Conservation (phyloP, 2,329 filamentous ascomycete species). For the Colletotrichum trifolii region DNA sequence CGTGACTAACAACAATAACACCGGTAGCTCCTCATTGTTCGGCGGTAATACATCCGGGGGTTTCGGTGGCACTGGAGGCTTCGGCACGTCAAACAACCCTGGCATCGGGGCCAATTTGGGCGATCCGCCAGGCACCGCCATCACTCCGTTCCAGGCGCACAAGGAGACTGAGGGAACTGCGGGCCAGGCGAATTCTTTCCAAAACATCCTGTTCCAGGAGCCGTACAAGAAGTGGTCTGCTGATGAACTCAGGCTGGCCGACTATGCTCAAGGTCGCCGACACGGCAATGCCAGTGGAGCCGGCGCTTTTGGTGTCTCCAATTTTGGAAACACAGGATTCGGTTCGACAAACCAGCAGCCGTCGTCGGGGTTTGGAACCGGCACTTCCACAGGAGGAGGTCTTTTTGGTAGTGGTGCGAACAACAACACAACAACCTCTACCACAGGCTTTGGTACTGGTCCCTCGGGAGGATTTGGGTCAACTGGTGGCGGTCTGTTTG, state of each 20-base stretch:
- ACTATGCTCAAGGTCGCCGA: constrained; percentile 88
- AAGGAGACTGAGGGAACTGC: constrained; percentile 73
- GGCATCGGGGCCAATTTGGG: constrained; percentile 63
- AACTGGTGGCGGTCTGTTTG: constrained; percentile 54
- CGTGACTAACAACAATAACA: constrained; percentile 52
- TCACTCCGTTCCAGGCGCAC: constrained; percentile 74
- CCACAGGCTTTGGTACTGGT: constrained; percentile 38
- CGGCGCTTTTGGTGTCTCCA: constrained; percentile 81
- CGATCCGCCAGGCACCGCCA: constrained; percentile 76
- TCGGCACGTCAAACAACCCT: constrained; percentile 58
- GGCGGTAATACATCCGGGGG: constrained; percentile 51
- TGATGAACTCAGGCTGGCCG: constrained; percentile 84
- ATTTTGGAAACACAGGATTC: constrained; percentile 61
- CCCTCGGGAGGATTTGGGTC: constrained; percentile 52
- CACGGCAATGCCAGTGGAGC: constrained; percentile 86
- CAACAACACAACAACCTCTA: constrained; percentile 34
- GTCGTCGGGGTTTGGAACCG: constrained; percentile 55
- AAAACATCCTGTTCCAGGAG: constrained; percentile 82
- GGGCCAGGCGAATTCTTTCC: constrained; percentile 73
- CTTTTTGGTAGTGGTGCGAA: constrained; percentile 52
- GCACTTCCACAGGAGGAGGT: constrained; percentile 44
- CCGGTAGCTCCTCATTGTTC: constrained; percentile 57
- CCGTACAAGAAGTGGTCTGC: constrained; percentile 90
- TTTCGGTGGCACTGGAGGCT: constrained; percentile 54
- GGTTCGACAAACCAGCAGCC: constrained; percentile 53